Evolutionary conservation across 2,329 filamentous ascomycete genomes (phyloP).

Genomic region (Venturia pyrina): DNA sequence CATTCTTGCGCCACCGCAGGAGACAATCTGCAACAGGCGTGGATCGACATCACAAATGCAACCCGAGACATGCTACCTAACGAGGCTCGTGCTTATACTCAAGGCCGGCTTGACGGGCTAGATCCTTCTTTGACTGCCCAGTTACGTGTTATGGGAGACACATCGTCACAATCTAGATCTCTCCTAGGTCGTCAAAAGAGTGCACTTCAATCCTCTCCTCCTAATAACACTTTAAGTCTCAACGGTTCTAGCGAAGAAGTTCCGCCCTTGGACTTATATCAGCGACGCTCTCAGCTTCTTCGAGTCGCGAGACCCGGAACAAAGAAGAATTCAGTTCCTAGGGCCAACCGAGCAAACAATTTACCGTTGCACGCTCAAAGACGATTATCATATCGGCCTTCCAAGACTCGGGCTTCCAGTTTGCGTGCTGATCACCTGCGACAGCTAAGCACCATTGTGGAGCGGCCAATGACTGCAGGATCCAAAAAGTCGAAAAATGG

Average conservation of each 20-base stretch:
- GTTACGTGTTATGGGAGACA: not conserved
- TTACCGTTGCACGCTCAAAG: not conserved
- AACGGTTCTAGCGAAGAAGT: not conserved
- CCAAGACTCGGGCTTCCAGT: constrained; percentile 5
- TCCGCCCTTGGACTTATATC: not conserved
- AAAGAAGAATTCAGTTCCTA: not conserved
- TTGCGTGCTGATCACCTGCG: not conserved
- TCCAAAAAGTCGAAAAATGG: constrained; percentile 3
- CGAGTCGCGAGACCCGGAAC: not conserved
- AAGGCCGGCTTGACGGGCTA: constrained; percentile 8
- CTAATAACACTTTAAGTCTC: not conserved
- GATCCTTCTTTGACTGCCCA: not conserved
- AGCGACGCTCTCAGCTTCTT: not conserved
- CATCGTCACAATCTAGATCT: not conserved
- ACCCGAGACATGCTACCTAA: constrained; percentile 6
- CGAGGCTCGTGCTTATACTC: constrained; percentile 11
- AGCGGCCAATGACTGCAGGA: constrained; percentile 9
- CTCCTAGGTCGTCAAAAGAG: not conserved
- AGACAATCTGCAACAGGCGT: not conserved
- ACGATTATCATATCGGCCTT: not conserved
- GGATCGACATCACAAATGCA: constrained; percentile 1
- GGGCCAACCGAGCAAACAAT: not conserved
- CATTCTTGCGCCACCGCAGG: not conserved
- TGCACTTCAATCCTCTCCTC: not conserved
- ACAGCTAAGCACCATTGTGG: constrained; percentile 9